Conservation (phyloP, 352 stramenopile genomes). For the Peronosclerospora sorghi region DNA sequence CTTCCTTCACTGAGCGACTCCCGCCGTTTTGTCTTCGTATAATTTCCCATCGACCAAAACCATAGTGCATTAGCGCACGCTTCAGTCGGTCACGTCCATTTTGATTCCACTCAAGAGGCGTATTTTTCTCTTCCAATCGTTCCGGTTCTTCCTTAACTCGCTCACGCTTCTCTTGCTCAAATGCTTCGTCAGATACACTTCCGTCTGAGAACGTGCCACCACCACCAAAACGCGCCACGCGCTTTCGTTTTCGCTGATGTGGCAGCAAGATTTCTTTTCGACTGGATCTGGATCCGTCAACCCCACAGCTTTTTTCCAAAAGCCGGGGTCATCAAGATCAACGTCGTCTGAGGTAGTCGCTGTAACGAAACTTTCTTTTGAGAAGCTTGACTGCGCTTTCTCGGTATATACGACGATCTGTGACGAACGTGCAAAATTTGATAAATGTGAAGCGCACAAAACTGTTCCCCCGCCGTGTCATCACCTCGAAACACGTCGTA, state of each 20-base stretch:
- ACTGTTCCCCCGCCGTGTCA: slow-evolving; percentile 87
- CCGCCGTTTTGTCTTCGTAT: slow-evolving; percentile 80
- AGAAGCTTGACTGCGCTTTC: slow-evolving; percentile 81
- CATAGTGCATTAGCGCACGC: slow-evolving; percentile 82
- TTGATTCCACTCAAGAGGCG: slow-evolving; percentile 75
- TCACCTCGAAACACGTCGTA: slow-evolving; percentile 90
- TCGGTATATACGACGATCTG: slow-evolving; percentile 81
- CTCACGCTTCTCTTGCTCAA: slow-evolving; percentile 32
- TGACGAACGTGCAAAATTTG: slow-evolving; percentile 90
- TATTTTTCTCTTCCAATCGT: slow-evolving; percentile 46
- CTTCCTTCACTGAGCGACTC: slow-evolving; percentile 74
- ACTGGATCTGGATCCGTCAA: slow-evolving; percentile 57
- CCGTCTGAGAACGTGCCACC: slow-evolving; percentile 53
- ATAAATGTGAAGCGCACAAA: slow-evolving; percentile 96
- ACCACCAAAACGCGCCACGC: slow-evolving; percentile 70
- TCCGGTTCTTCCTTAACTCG: slow-evolving; percentile 45
- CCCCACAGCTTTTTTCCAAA: slow-evolving; percentile 98
- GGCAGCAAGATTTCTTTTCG: slow-evolving; percentile 53
- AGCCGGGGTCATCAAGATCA: slow-evolving; percentile 97
- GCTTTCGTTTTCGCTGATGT: slow-evolving; percentile 75
- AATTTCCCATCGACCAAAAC: slow-evolving; percentile 80
- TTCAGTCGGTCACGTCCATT: slow-evolving; percentile 79
- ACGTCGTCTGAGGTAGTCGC: slow-evolving; percentile 86
- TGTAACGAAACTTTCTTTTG: slow-evolving; percentile 88
- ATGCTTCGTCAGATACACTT: slow-evolving; percentile 54